Evolutionary conservation across 495 filamentous ascomycete genomes (phyloP), one percentile per base, ranked within the genome.

Genomic region (Astrocystis sublimbata): DNA sequence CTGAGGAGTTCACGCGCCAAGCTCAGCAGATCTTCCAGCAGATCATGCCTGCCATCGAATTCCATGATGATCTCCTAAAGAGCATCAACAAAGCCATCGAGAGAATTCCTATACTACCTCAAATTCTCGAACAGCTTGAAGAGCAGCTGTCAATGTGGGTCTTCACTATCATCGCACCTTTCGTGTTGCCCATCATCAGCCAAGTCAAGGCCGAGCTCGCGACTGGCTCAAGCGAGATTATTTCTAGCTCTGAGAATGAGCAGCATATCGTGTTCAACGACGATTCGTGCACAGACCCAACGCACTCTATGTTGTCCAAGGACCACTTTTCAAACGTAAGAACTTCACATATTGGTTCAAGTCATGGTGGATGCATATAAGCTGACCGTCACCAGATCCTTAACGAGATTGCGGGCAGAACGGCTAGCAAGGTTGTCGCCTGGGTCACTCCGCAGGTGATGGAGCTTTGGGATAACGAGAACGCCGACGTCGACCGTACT

Each of bases 251-350:
- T 70, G 82, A 86, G 69, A 83, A 89, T 41, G 86, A 92, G 72
- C 92, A 97, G 73, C 85, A 87, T 64, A 83, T 92, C 55, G 91
- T 97, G 28, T 97, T 96, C 74, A 68, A 88, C n/a, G 87, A 97
- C 65, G 87, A 93, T 63, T 45, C 78, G 38, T 88, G 73, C 51
- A 83, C 85, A 21, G 87, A 97, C 69, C 92, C 92, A 7, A 97
- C 92, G 9, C 92, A 97, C 73, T 92, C 89, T n/a, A 97, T 96
- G 92, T 83, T 97, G 19, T 90, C 90, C 43, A 97, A 97, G 79
- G 92, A 96, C 67, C 92, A 96, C 70, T 96, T 96, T 72, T 88
- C 88, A 46, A 92, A 92, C 67, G 76, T 78, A 71, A 72, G 15
- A 38, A 24, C 42, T 35, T 7, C 19, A 33, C n/a, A 4, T 24